Base-by-base conservation (phyloP, 2,329 filamentous ascomycete species). In the Fusarium citri region DNA sequence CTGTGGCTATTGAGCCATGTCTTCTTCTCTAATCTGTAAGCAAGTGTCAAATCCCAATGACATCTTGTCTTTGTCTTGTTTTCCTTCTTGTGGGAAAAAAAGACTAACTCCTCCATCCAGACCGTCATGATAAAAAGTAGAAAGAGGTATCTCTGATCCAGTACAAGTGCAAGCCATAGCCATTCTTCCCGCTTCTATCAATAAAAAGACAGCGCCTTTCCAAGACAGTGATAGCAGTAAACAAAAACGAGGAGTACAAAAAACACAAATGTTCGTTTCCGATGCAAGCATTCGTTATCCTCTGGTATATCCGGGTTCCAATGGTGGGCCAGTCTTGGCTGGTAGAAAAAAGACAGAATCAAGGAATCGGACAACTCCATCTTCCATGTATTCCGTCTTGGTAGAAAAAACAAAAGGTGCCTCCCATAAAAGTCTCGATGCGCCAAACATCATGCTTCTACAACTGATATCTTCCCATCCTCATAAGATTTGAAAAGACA, bases 371-470 rank as follows among this genome's bases (percentile, higher is more conserved):
- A 57, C 43, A 64, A 59, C 71, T 70, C 72, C 71, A 28, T 75
- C 65, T 72, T 63, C 55, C 59, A 50, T 31, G 57, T 58, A 46
- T 59, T 65, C 55, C 64, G 59, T 62, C 61, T 71, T 58, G 56
- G 62, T 54, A 58, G 43, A 69, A 64, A 59, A 64, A 47, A 63
- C 50, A 56, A 47, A 46, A 43, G 46, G 50, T 54, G 28, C 61
- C 66, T 53, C 64, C 67, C 43, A 34, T 58, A 62, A 50, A 58
- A 57, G 53, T 72, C 57, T 66, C 54, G 71, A 74, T 75, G 73
- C 73, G 73, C 73, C 73, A 66, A 68, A 72, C 72, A 65, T 73
- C 64, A 75, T 75, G 73, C 73, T 73, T 75, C 73, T 75, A 75
- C 71, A 75, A 67, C 55, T 57, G 68, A 63, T 64, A 66, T 70